These are phyloP conservation scores for Cucurbita pepo DNA, from an alignment of 306 rosid genomes.

Conservation along the genomic window DNA sequence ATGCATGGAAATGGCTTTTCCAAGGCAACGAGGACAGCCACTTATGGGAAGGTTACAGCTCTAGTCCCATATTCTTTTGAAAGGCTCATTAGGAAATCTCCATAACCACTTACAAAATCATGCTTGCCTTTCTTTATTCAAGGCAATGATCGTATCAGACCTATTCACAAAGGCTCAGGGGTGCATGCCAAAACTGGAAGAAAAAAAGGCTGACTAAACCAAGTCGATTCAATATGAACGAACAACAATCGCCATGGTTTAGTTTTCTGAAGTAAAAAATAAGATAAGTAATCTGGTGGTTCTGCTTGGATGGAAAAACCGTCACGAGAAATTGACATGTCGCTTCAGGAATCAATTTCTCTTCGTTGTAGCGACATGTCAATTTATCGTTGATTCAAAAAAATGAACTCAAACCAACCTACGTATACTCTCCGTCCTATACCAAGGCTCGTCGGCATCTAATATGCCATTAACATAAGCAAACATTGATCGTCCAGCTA, in stretches of 20 bases:
- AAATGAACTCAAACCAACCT: background rate
- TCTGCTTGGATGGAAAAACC: background rate
- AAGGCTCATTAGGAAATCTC: background rate
- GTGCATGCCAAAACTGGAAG: background rate
- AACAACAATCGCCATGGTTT: background rate
- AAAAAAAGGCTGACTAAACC: background rate
- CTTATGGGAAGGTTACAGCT: background rate
- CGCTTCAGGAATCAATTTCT: background rate
- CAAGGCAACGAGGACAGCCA: background rate
- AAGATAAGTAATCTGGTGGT: background rate
- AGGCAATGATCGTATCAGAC: background rate
- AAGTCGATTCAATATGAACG: background rate
- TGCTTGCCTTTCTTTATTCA: background rate
- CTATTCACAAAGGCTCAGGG: background rate
- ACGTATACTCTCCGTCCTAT: background rate
- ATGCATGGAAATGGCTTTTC: background rate
- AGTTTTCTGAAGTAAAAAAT: background rate
- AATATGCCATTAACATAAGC: background rate
- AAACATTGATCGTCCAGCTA: background rate
- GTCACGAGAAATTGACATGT: too few relatives aligned
- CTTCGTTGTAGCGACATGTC: background rate
- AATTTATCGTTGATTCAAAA: background rate
- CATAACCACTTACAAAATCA: background rate
- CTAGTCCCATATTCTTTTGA: background rate
- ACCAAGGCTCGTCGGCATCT: background rate